Evolutionary conservation across 2,329 filamentous ascomycete species (phyloP).

Genomic region (Colletotrichum sidae): DNA sequence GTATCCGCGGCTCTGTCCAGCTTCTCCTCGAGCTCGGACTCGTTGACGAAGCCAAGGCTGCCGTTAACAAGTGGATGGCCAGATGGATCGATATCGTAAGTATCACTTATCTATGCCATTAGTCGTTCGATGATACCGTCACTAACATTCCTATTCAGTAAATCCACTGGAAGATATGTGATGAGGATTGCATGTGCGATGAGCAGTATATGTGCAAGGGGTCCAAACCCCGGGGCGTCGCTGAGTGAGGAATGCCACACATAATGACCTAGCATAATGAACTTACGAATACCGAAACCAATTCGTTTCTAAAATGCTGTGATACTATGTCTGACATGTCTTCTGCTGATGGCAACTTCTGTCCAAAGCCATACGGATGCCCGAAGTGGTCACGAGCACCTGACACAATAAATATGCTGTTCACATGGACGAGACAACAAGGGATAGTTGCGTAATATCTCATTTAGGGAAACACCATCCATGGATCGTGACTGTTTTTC

Average conservation of each 20-base stretch:
- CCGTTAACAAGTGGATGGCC: slow-evolving; percentile 76
- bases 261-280: slow-evolving; percentile 27
- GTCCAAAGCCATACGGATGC: no score
- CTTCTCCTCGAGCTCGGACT: slow-evolving; percentile 72
- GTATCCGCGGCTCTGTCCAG: slow-evolving; percentile 73
- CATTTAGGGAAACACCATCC: no score
- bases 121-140: no score
- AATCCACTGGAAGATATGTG: background rate
- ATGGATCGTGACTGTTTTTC: no score
- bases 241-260: background rate
- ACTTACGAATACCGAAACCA: slow-evolving; percentile 21
- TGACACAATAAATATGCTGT: no score
- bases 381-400: no score
- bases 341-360: no score
- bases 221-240: background rate
- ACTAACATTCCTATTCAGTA: background rate
- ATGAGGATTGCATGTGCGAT: background rate
- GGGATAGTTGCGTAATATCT: no score
- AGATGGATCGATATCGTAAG: slow-evolving; percentile 68
- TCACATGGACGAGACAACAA: no score
- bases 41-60: slow-evolving; percentile 76
- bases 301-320: background rate
- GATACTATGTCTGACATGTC: no score
- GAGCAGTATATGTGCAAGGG: background rate
- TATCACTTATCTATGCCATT: background rate